Evolutionary conservation across 2,329 filamentous ascomycete genomes (phyloP).

Genomic region (Dothiorella sarmentorum): DNA sequence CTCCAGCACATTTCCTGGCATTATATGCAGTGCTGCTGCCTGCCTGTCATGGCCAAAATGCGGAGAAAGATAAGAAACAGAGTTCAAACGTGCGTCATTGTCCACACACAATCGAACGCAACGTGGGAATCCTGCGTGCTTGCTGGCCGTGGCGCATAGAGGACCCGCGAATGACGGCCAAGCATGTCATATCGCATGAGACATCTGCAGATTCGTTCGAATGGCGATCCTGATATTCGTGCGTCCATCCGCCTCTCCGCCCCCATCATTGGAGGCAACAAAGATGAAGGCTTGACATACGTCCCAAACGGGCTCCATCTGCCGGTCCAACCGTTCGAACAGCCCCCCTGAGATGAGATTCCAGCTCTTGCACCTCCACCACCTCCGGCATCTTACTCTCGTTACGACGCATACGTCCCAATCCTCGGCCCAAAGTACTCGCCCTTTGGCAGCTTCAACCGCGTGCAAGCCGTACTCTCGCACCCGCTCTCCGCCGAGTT

Average conservation of each 20-base stretch:
- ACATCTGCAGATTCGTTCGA: not conserved
- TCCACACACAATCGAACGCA: not conserved
- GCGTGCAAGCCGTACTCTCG: not conserved
- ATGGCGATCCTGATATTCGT: not conserved
- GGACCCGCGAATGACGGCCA: not conserved
- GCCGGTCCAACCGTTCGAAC: too few relatives aligned
- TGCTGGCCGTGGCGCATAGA: not conserved
- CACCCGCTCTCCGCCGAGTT: constrained; percentile 35
- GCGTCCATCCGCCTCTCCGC: not conserved
- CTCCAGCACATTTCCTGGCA: too few relatives aligned
- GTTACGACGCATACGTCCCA: not conserved
- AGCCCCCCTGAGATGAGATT: too few relatives aligned
- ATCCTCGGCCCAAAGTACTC: not conserved
- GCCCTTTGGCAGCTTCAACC: not conserved
- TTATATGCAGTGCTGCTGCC: not conserved
- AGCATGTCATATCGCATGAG: not conserved
- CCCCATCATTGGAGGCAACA: too few relatives aligned
- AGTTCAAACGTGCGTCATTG: not conserved
- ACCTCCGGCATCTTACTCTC: too few relatives aligned
- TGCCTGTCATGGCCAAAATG: not conserved
- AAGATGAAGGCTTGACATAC: too few relatives aligned
- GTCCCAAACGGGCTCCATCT: too few relatives aligned
- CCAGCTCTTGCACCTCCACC: too few relatives aligned
- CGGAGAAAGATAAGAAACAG: constrained; percentile 1
- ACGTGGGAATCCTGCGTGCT: not conserved